Evolutionary conservation across 441 rosid genomes (phyloP).

Genomic region (Breynia disticha): DNA sequence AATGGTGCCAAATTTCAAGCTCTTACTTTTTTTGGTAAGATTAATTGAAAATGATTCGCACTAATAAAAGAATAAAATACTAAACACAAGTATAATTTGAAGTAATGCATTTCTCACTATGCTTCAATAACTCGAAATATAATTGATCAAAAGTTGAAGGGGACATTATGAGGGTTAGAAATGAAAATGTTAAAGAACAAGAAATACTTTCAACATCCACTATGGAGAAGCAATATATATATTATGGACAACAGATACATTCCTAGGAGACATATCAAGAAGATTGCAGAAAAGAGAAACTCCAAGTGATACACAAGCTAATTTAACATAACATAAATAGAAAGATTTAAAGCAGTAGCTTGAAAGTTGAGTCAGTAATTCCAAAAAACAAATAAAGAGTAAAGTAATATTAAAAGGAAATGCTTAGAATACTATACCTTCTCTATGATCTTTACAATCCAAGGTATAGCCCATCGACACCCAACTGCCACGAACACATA

Average conservation of each 20-base stretch:
- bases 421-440: slow-evolving; percentile 33
- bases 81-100: too few relatives aligned
- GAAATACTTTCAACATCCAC: slow-evolving; percentile 76
- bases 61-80: too few relatives aligned
- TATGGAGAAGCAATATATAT: slow-evolving; percentile 94
- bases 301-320: slow-evolving; percentile 90
- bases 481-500: too few relatives aligned
- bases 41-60: too few relatives aligned
- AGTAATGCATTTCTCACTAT: too few relatives aligned
- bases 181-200: slow-evolving; percentile 4
- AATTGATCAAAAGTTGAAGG: neutral
- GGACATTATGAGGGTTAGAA: neutral
- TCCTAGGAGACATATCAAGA: slow-evolving; percentile 97
- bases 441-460: too few relatives aligned
- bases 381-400: neutral
- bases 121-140: neutral
- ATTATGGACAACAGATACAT: slow-evolving; percentile 81
- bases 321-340: slow-evolving; percentile 12
- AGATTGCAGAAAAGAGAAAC: slow-evolving; percentile 74
- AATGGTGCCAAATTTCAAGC: too few relatives aligned
- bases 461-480: too few relatives aligned
- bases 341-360: slow-evolving; percentile 16
- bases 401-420: neutral
- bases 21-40: too few relatives aligned
- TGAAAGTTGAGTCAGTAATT: slow-evolving; percentile 7